These are phyloP conservation scores for Ilyonectria mors-panacis DNA, from an alignment of 2,329 filamentous ascomycete genomes.

Conservation along the genomic window DNA sequence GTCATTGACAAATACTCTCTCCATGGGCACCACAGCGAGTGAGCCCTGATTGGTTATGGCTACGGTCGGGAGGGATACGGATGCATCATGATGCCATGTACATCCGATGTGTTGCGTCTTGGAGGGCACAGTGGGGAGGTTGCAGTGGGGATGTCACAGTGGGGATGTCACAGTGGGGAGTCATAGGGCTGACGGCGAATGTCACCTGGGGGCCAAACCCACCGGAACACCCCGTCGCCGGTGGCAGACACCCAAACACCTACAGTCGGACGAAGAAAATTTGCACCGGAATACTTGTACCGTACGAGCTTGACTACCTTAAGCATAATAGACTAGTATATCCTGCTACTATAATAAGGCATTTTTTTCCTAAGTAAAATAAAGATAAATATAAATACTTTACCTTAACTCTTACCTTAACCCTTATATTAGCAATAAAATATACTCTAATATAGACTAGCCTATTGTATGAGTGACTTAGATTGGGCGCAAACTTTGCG, in stretches of 20 bases:
- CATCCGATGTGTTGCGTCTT: background rate
- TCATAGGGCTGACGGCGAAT: slow-evolving; percentile 22
- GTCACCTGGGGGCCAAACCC: slow-evolving; percentile 13
- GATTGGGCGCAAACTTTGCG: too few species aligned
- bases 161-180: background rate
- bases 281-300: too few species aligned
- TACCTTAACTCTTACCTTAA: too few species aligned
- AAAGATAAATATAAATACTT: too few species aligned
- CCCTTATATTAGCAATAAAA: too few species aligned
- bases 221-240: background rate
- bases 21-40: background rate
- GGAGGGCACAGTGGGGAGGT: background rate
- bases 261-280: too few species aligned
- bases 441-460: too few species aligned
- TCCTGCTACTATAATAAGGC: too few species aligned
- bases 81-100: slow-evolving; percentile 16
- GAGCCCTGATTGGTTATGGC: background rate
- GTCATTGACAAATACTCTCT: background rate
- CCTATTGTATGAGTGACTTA: too few species aligned
- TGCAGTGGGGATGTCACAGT: background rate
- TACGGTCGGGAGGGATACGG: background rate
- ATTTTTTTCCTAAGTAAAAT: too few species aligned
- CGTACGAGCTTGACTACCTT: too few species aligned
- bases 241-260: background rate
- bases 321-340: too few species aligned